phyloP scores from a whole-genome alignment of 495 filamentous ascomycete genomes.

The Aspergillus homomorphus region DNA sequence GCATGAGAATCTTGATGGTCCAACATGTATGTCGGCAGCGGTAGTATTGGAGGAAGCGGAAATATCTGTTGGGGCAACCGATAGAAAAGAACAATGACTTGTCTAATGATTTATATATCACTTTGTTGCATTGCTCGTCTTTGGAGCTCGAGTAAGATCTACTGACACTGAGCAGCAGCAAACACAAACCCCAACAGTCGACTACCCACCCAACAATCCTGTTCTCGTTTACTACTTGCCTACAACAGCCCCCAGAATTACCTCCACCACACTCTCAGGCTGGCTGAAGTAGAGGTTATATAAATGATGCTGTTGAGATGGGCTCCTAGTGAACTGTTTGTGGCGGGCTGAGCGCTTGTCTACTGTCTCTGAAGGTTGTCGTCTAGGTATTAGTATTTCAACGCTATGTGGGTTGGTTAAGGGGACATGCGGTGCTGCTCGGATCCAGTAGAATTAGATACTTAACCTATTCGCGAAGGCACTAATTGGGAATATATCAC shows the following conservation, averaged over 20 bases:
- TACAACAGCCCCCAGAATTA: not conserved
- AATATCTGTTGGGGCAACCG: slow-evolving; percentile 18
- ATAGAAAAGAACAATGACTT: slow-evolving; percentile 34
- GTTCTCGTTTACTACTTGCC: too few relatives aligned
- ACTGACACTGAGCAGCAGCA: too few relatives aligned
- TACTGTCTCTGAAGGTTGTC: not conserved
- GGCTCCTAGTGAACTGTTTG: too few relatives aligned
- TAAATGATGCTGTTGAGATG: too few relatives aligned
- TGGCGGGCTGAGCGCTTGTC: not conserved
- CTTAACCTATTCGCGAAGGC: not conserved
- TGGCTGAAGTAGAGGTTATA: too few relatives aligned
- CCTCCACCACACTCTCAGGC: not conserved
- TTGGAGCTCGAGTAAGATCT: not conserved
- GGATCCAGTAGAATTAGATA: not conserved
- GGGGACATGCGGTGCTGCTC: not conserved
- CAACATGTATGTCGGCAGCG: slow-evolving; percentile 11
- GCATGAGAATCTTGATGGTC: slow-evolving; percentile 10
- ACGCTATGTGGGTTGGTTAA: not conserved
- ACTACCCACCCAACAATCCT: too few relatives aligned
- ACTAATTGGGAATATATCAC: not conserved
- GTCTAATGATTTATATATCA: slow-evolving; percentile 17
- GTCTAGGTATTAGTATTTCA: not conserved
- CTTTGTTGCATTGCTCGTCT: not conserved
- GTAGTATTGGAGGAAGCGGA: slow-evolving; percentile 13
- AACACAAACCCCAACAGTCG: too few relatives aligned